Percentiles rank a stretch among this genome's conserved stretches.
These are phyloP conservation scores for Fistulifera pelliculosa DNA, from an alignment of 108 stramenopile species.

Conservation along the genomic window DNA sequence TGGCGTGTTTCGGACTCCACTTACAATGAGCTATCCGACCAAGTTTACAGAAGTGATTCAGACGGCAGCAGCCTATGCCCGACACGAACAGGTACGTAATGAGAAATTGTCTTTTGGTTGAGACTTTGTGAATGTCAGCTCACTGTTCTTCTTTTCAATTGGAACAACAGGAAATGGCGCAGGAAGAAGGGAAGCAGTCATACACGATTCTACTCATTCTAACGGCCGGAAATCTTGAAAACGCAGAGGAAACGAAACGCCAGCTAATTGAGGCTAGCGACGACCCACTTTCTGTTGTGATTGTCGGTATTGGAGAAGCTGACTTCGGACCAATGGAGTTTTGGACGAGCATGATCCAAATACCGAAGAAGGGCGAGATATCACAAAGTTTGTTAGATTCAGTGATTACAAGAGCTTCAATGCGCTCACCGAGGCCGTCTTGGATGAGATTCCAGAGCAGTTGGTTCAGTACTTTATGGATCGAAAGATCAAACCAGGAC, in stretches of 20 bases:
- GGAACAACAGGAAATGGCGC: constrained; percentile 26
- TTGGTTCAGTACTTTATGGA: constrained; percentile 54
- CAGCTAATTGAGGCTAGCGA: constrained; percentile 50
- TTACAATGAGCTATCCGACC: constrained; percentile 85
- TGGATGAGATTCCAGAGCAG: constrained; percentile 82
- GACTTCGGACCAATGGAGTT: constrained; percentile 76
- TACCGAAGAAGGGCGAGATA: constrained; percentile 31
- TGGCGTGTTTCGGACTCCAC: constrained; percentile 51
- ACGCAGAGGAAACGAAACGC: constrained; percentile 73
- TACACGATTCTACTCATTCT: constrained; percentile 88
- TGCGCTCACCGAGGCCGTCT: constrained; percentile 59
- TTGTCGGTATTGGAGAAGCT: constrained; percentile 83
- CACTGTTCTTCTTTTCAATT: constrained; percentile 1
- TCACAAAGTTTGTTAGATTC: constrained; percentile 49
- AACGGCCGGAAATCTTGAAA: constrained; percentile 84
- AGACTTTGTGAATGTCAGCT: too few species aligned
- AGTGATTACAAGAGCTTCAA: constrained; percentile 46
- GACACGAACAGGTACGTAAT: constrained; percentile 34
- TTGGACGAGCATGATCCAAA: constrained; percentile 57
- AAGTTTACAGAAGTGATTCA: constrained; percentile 79
- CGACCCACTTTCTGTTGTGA: constrained; percentile 74
- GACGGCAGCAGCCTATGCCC: constrained; percentile 60
- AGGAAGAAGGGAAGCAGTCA: constrained; percentile 38
- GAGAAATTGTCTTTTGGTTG: background rate
- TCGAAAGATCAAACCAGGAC: constrained; percentile 49